Evolutionary conservation across 2,329 filamentous ascomycete genomes (phyloP).

Genomic region (Penicillium nordicum): DNA sequence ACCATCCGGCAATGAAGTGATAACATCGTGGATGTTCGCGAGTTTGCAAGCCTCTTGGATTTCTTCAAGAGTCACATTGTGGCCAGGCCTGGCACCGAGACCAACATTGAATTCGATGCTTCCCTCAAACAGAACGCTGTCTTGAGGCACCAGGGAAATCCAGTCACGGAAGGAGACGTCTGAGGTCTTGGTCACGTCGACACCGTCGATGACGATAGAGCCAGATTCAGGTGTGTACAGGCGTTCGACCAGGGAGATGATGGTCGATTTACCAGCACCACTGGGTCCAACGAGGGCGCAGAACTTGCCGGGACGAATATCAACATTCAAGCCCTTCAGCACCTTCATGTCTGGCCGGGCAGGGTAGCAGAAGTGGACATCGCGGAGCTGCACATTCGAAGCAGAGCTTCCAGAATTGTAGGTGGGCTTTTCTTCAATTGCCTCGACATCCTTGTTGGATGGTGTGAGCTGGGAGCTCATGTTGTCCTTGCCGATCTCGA

Average conservation of each 20-base stretch:
- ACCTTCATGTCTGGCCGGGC: slow-evolving; percentile 59
- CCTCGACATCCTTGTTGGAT: slow-evolving; percentile 22
- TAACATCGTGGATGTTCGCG: slow-evolving; percentile 68
- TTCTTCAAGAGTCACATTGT: slow-evolving; percentile 56
- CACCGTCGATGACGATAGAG: slow-evolving; percentile 51
- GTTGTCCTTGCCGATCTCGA: slow-evolving; percentile 36
- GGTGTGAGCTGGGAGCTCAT: slow-evolving; percentile 20
- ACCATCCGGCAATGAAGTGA: slow-evolving; percentile 59
- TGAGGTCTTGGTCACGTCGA: slow-evolving; percentile 43
- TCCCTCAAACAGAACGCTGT: slow-evolving; percentile 49
- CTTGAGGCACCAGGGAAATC: slow-evolving; percentile 48
- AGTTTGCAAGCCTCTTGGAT: slow-evolving; percentile 64
- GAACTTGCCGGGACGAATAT: slow-evolving; percentile 46
- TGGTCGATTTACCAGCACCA: slow-evolving; percentile 66
- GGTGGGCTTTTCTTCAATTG: slow-evolving; percentile 17
- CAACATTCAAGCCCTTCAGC: slow-evolving; percentile 55
- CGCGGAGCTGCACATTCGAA: slow-evolving; percentile 51
- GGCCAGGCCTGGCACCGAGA: slow-evolving; percentile 50
- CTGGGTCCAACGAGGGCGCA: slow-evolving; percentile 63
- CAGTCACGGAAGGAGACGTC: slow-evolving; percentile 42
- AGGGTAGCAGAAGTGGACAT: slow-evolving; percentile 65
- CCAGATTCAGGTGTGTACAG: slow-evolving; percentile 54
- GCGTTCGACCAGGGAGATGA: slow-evolving; percentile 55
- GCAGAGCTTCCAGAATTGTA: slow-evolving; percentile 29
- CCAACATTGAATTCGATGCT: slow-evolving; percentile 48